Evolutionary conservation across 148 eudicot species (phyloP), one percentile per base, ranked within the genome.

Genomic region (Camellia lanceoleosa): DNA sequence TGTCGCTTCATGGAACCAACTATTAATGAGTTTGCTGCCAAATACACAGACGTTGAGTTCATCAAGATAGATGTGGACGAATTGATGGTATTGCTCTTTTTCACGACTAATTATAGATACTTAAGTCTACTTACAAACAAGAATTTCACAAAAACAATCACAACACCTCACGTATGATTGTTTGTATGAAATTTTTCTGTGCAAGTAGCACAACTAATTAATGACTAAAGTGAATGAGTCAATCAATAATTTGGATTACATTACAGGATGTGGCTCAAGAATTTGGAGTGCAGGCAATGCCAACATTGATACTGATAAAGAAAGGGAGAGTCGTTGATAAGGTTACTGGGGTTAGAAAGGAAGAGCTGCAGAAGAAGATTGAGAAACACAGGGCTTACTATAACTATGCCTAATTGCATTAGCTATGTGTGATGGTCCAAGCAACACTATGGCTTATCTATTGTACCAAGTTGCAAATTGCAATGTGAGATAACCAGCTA

Each of bases 51-150:
- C 51, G 91, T 88, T 3, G 91, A 93, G 51, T 92, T 96, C 84
- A 82, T 96, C 84, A 93, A 88, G 89, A 90, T 96, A 42, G 97
- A 96, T 55, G 95, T 96, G 3, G 98, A 96, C 83, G 97, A 93
- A 84, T 70, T 93, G 30, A 71, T 85, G 86, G 99, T 93, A 94
- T 47, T 42, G 44, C 68, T 47, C 46, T 46, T 16, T 16, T 23
- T 23, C 23, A 23, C 23, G 23, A 23, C 23, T 23, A 23, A 23
- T 23, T 23, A 23, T 23, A 23, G 23, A 23, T 23, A 23, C 23
- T 23, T 0, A 23, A 23, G 23, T 23, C 23, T 23, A 0, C 23
- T 23, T 23, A 23, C 23, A 23, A 23, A 23, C 23, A 23, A 23
- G 23, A 23, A 23, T 23, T 23, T 23, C 23, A 23, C 23, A 23